Evolutionary conservation across 2,329 filamentous ascomycete species (phyloP), one percentile per base, ranked within the genome.

Genomic region (Hypomyces rosellus): DNA sequence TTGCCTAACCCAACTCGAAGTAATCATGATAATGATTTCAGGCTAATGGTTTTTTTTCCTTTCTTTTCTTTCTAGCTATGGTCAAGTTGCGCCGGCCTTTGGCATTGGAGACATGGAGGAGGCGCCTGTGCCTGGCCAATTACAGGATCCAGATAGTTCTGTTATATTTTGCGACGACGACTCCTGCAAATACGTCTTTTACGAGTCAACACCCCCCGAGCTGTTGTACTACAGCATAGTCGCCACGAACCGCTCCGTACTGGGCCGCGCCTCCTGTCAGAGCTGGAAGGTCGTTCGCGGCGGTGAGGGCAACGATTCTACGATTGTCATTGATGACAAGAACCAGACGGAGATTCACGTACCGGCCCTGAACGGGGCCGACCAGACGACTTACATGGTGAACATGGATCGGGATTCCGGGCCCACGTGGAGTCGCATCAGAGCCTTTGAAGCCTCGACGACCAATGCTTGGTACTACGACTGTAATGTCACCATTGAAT

Each of bases 401-500:
- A 57, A 66, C 44, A 56, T 52, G 0, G 47, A 49, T 7, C 46
- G 42, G 7, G 54, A 49, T 5, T 63, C 64, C 48, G 63, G 58
- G 13, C 22, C 53, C 0, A 50, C 59, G 5, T 68, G 65, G 55
- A 59, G 56, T 46, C 38, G 53, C 13, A 59, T 74, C 6, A 53
- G 62, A 25, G 71, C 63, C 2, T 69, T 74, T 14, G 71, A 74
- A 50, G 62, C 69, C 2, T 69, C 65, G 0, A 18, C 47, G 14
- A 60, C 51, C 1, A 49, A 64, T 4, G 61, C 70, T 0, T 74
- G 69, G 69, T 72, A 65, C 50, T 74, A 74, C 57, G 52, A 47
- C 13, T 74, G 72, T 59, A 67, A 71, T 46, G 60, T 71, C 14
- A 68, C 62, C 0, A 45, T 74, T 4, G 60, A 59, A 1, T 16